Base-by-base conservation (phyloP, 2,329 filamentous ascomycete genomes). In the Nannizziopsis arthrosporioides region DNA sequence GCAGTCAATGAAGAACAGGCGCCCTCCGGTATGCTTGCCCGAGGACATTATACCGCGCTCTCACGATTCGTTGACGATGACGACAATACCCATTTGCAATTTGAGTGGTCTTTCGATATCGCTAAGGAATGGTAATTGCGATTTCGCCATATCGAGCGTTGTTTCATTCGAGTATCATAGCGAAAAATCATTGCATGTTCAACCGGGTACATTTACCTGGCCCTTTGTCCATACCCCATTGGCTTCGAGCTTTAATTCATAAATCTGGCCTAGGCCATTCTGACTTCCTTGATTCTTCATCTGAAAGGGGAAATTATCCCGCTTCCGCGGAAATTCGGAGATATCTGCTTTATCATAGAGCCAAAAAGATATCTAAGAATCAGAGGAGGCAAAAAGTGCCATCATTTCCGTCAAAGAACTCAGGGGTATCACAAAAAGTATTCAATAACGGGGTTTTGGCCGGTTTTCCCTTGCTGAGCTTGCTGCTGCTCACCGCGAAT, bases 31-130 rank as follows among this genome's bases (percentile, higher is more conserved):
- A 90, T 96, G 81, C 71, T 96, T 47, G 83, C 80, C 49, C 85
- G 92, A 53, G 92, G 88, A 55, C 81, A 88, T 69, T 98, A 98
- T 76, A 84, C 84, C 52, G 89, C 89, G 54, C 69, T 81, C 53
- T 94, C 88, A 56, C 87, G 80, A 68, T 98, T 98, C 66, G 78
- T 94, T 53, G 92, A 98, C 64, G 92, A 98, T 61, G 92, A 98
- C 71, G 83, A 92, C 67, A 81, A 87, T 69, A 82, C 77, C 55
- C 89, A 98, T 69, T 75, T 98, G 54, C 76, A 83, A 64, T 98
- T 98, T 67, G 84, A 94, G 61, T 98, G 92, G 92, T 81, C 82
- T 53, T 96, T 98, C 62, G 85, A 95, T 63, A 94, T 98, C 66
- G 77, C 84, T 70, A 98, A 96, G 78, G 86, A 94, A 65, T 96